Conservation (phyloP, 352 stramenopile genomes). For the Pilasporangium apinafurcum region DNA sequence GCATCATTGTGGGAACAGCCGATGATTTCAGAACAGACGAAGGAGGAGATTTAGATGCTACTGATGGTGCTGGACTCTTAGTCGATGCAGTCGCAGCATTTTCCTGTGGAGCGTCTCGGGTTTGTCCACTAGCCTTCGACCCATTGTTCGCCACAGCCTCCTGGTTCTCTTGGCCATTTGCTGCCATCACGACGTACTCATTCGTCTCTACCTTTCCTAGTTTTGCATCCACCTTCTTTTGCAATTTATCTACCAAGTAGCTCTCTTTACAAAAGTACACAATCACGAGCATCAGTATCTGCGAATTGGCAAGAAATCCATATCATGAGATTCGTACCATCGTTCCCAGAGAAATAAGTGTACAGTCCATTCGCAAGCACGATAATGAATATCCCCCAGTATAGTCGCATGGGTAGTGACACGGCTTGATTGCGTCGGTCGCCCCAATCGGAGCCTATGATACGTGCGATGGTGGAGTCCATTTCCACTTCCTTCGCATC, state of each 20-base stretch:
- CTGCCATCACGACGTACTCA: constrained; percentile 31
- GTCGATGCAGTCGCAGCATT: background rate
- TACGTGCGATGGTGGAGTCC: constrained; percentile 50
- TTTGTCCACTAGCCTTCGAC: background rate
- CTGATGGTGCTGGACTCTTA: background rate
- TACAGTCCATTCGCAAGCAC: constrained; percentile 56
- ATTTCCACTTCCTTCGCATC: constrained; percentile 29
- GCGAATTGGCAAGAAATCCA: background rate
- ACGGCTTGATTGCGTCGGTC: constrained; percentile 60
- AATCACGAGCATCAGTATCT: background rate
- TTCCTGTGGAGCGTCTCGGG: background rate
- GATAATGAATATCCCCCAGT: constrained; percentile 56
- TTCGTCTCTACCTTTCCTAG: constrained; percentile 32
- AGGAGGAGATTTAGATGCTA: background rate
- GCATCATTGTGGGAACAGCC: constrained; percentile 10
- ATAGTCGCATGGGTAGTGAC: constrained; percentile 62
- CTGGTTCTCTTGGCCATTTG: constrained; percentile 1
- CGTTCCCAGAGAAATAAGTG: constrained; percentile 45
- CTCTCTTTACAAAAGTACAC: constrained; percentile 15
- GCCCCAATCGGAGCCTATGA: constrained; percentile 74
- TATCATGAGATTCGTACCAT: constrained; percentile 13
- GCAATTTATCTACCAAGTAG: constrained; percentile 45
- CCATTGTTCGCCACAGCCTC: background rate
- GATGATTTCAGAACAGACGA: constrained; percentile 15
- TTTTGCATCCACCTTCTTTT: constrained; percentile 51